Conservation (phyloP, 495 filamentous ascomycete species). For the Neurospora tetrasperma region DNA sequence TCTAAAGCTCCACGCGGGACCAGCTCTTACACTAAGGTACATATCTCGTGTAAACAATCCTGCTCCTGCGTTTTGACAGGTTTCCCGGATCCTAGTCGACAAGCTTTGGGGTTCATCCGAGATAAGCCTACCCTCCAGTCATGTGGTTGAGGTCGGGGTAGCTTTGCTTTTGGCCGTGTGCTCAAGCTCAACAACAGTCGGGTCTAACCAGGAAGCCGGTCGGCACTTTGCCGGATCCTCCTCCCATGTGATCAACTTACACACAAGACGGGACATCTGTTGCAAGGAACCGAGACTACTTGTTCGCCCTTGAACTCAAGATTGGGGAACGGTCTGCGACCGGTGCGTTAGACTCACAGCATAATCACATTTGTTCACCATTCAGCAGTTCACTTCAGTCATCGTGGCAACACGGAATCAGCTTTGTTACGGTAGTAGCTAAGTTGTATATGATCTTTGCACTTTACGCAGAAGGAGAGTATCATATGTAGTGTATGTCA, state of each 20-base stretch:
- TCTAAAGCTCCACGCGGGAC: no score
- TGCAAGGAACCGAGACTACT: background rate
- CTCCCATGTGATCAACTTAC: background rate
- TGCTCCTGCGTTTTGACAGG: background rate
- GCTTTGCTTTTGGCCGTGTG: background rate
- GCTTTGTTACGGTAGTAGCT: background rate
- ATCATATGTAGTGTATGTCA: background rate
- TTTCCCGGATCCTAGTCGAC: background rate
- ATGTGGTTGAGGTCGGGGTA: background rate
- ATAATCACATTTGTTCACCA: background rate
- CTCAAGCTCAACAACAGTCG: background rate
- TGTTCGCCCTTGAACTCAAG: background rate
- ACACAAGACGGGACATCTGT: background rate
- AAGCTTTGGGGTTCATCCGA: background rate
- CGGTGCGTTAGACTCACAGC: background rate
- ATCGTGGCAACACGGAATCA: background rate
- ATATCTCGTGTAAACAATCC: background rate
- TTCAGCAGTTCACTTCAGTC: background rate
- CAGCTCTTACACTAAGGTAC: no score
- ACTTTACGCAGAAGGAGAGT: background rate
- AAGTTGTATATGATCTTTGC: background rate
- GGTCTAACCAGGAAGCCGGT: background rate
- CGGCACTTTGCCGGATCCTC: background rate
- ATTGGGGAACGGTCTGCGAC: background rate
- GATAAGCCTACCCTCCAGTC: background rate